Evolutionary conservation across 257 asterid genomes (phyloP).

Genomic region (Coffea canephora): DNA sequence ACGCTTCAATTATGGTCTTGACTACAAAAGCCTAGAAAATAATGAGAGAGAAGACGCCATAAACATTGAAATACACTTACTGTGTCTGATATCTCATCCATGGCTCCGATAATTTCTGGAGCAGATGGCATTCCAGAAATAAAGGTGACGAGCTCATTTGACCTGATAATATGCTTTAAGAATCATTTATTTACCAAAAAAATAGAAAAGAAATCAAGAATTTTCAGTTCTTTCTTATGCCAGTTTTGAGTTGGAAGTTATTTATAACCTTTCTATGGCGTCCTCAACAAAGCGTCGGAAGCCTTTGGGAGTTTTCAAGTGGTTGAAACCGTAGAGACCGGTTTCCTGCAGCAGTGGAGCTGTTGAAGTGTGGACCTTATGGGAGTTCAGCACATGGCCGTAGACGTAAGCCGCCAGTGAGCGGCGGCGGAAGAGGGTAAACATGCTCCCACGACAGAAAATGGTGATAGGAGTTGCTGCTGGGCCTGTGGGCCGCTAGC

Average conservation of each 20-base stretch:
- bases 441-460: conserved; percentile 29
- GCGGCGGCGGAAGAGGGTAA: conserved; percentile 38
- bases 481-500: too few relatives aligned
- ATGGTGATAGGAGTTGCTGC: too few relatives aligned
- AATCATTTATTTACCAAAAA: background rate
- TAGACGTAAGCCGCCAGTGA: conserved; percentile 28
- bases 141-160: conserved; percentile 68
- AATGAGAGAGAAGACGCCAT: background rate
- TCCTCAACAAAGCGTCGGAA: conserved; percentile 92
- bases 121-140: conserved; percentile 83
- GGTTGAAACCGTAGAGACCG: conserved; percentile 85
- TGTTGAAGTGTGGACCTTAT: conserved; percentile 43
- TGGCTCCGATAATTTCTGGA: conserved; percentile 64
- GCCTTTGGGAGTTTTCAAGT: conserved; percentile 78
- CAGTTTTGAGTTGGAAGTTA: background rate
- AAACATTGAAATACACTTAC: conserved; percentile 31
- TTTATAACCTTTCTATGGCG: conserved; percentile 70
- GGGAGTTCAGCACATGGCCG: conserved; percentile 14
- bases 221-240: background rate
- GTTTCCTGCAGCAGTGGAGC: conserved; percentile 47
- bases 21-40: background rate
- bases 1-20: background rate
- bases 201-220: background rate
- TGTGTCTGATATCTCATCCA: conserved; percentile 93
- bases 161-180: conserved; percentile 40